Conservation (phyloP, 257 asterid genomes). For the Cordia subcordata region DNA sequence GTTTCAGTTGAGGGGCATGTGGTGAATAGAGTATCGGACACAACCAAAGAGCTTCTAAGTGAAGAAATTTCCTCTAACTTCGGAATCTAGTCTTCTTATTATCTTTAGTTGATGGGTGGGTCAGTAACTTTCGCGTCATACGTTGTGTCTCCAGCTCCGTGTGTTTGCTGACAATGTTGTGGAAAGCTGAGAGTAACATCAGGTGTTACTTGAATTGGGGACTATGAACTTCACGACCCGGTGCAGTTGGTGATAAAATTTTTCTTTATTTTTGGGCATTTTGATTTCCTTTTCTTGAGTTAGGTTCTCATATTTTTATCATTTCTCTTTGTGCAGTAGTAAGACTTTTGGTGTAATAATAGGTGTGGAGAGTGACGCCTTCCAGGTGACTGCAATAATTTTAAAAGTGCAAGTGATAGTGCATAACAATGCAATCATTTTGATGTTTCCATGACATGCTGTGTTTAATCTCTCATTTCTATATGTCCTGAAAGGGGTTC, state of each 20-base stretch:
- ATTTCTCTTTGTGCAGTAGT: slow-evolving; percentile 51
- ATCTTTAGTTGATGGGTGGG: not conserved
- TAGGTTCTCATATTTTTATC: slow-evolving; percentile 2
- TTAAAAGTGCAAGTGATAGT: slow-evolving; percentile 2
- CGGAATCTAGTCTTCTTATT: not conserved
- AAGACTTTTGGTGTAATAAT: slow-evolving; percentile 89
- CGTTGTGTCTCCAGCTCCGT: slow-evolving; percentile 49
- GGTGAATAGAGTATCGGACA: slow-evolving; percentile 89
- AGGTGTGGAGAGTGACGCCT: slow-evolving; percentile 94
- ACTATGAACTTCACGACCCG: slow-evolving; percentile 94
- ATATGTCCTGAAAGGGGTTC: slow-evolving; percentile 91
- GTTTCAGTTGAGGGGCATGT: slow-evolving; percentile 95
- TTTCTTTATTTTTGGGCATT: not conserved
- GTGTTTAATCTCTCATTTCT: slow-evolving; percentile 18
- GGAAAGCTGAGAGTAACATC: slow-evolving; percentile 95
- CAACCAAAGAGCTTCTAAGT: slow-evolving; percentile 91
- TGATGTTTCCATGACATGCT: slow-evolving; percentile 13
- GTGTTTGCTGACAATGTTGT: slow-evolving; percentile 94
- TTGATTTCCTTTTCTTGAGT: slow-evolving; percentile 7
- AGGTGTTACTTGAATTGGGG: slow-evolving; percentile 82
- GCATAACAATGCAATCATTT: not conserved
- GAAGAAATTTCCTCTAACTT: slow-evolving; percentile 3
- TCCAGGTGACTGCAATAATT: slow-evolving; percentile 49
- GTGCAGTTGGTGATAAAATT: slow-evolving; percentile 72
- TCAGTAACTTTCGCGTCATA: not conserved